These are phyloP conservation scores for Amanita exitialis DNA, from an alignment of 768 basidiomycete species.

Conservation along the genomic window DNA sequence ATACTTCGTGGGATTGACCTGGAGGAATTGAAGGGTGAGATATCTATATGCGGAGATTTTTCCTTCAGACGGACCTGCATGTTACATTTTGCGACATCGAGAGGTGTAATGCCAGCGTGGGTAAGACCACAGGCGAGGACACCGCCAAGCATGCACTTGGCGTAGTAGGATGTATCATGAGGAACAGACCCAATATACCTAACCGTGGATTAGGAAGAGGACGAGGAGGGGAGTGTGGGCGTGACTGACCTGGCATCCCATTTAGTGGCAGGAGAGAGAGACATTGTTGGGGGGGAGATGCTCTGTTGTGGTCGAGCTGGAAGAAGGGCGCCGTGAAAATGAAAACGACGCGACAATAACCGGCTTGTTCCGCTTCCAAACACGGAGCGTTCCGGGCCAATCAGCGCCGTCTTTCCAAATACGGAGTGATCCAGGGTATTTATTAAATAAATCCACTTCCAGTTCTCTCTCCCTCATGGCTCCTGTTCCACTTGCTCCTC, in stretches of 20 bases:
- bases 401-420: conserved; percentile 20
- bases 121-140: conserved; percentile 80
- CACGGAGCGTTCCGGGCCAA: conserved; percentile 20
- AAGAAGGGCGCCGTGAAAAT: conserved; percentile 14
- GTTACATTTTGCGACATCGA: conserved; percentile 87
- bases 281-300: conserved; percentile 31
- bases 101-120: conserved; percentile 79
- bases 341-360: conserved; percentile 18
- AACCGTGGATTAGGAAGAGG: conserved; percentile 2
- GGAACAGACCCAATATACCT: conserved; percentile 66
- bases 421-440: no score
- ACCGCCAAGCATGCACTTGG: conserved; percentile 86
- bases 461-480: conserved; percentile 15
- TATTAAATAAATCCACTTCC: not conserved
- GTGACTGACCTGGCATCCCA: conserved; percentile 62
- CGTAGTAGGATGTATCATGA: conserved; percentile 67
- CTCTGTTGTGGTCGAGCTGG: conserved; percentile 9
- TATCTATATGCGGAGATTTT: not conserved
- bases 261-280: conserved; percentile 43
- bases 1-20: conserved; percentile 77
- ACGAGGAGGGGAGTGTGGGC: conserved; percentile 2
- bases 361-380: conserved; percentile 24
- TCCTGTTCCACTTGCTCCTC: conserved; percentile 15
- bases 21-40: not conserved
- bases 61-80: conserved; percentile 55